These are phyloP conservation scores for Amphirosellinia nigrospora DNA, from an alignment of 495 filamentous ascomycete species.

Conservation along the genomic window DNA sequence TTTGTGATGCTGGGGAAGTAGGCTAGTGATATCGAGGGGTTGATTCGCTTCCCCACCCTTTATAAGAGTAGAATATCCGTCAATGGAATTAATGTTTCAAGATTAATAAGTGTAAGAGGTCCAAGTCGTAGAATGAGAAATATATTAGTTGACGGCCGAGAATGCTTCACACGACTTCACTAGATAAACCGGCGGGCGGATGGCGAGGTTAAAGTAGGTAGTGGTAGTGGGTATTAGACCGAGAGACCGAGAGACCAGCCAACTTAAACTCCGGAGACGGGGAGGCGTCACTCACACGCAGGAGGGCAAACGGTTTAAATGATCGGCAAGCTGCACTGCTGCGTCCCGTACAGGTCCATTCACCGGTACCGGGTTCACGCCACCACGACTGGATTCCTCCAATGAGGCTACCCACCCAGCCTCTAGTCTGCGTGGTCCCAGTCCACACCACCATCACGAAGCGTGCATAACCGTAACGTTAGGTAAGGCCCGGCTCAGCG, in stretches of 20 bases:
- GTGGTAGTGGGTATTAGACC: neutral
- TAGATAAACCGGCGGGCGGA: neutral
- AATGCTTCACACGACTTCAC: neutral
- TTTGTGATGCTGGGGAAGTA: neutral
- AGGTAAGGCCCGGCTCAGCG: neutral
- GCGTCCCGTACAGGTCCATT: neutral
- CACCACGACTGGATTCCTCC: neutral
- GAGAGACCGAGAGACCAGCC: conserved; percentile 1
- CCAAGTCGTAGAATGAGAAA: neutral
- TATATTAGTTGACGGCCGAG: neutral
- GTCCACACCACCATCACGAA: conserved; percentile 11
- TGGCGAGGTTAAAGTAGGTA: neutral
- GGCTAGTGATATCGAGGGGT: neutral
- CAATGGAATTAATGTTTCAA: neutral
- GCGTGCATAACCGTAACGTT: neutral
- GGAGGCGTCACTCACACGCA: conserved; percentile 15
- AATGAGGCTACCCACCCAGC: neutral
- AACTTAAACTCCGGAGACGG: neutral
- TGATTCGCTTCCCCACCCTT: neutral
- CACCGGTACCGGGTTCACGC: conserved; percentile 10
- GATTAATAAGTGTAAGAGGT: neutral
- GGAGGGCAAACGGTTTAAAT: neutral
- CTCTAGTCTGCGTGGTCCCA: neutral
- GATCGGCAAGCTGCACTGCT: conserved; percentile 15
- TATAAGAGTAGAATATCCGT: neutral